Evolutionary conservation across 192 early-diverging fungal species (phyloP), one percentile per base, ranked within the genome.

Genomic region (Podila horticola): DNA sequence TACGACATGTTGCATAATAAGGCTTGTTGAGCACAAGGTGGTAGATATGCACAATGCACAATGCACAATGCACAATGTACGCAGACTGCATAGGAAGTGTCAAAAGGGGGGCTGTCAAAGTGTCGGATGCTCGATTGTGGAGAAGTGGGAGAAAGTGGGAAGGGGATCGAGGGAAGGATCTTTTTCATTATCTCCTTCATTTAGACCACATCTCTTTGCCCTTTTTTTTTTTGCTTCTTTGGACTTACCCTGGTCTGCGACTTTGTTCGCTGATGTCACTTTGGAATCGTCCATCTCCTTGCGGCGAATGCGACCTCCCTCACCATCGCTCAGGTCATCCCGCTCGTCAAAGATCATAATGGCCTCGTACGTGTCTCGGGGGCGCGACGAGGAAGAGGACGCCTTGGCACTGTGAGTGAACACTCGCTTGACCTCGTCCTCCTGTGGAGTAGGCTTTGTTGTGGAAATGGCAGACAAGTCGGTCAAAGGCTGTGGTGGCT

Each of bases 341-440:
- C 10, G 67, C 48, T 79, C 76, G 22, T 79, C 76, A 72, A 79
- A 79, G 55, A 79, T 67, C 33, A 72, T 17, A 30, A 72, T 45
- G 10, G 76, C 66, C 24, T 81, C 77, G 15, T 30, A 69, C 15
- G 71, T 65, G 20, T 73, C 62, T 51, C 36, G 64, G 33, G 50
- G 17, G 3, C 33, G 50, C 11, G 24, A 17, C 5, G 41, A 50
- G 10, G 41, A 45, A 0, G 34, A 36, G 9, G 34, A 36, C 5
- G 33, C 45, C 51, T 58, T 58, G 36, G 58, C 58, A 7, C 36
- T 58, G 26, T 12, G 20, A 24, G 31, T 4, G 28, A 15, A 59
- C 12, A 24, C 34, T 20, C 45, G 29, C n/a, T 22, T 24, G 20
- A 55, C 52, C n/a, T 24, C 24, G 1, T 55, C 52, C 52, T 24